A percentile compares a stretch with the other conserved stretches of the same genome.
Evolutionary conservation across 345 rosid species (phyloP).

Genomic region (Eucalyptus regnans): DNA sequence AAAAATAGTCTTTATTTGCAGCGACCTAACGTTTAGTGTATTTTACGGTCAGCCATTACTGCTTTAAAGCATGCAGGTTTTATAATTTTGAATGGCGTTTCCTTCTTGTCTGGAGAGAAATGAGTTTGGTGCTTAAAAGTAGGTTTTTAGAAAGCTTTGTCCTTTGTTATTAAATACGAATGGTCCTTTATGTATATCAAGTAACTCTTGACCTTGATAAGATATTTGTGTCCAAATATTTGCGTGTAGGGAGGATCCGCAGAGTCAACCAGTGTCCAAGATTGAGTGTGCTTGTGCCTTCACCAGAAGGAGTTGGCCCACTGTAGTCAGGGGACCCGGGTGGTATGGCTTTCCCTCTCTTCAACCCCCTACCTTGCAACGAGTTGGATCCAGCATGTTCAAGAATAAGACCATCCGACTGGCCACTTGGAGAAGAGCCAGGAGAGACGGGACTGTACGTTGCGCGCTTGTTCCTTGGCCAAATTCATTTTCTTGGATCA

Average conservation of each 20-base stretch:
- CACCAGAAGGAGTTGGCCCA: too few relatives aligned
- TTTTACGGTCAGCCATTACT: background rate
- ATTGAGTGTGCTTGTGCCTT: too few relatives aligned
- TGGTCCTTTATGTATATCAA: background rate
- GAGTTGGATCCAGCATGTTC: too few relatives aligned
- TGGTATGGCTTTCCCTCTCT: too few relatives aligned
- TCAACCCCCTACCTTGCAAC: too few relatives aligned
- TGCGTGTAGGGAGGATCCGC: conserved; percentile 48
- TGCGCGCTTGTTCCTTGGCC: too few relatives aligned
- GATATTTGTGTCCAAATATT: conserved; percentile 53
- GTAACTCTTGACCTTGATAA: background rate
- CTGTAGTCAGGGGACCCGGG: too few relatives aligned
- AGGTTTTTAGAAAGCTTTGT: background rate
- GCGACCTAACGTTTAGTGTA: background rate
- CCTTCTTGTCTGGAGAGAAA: background rate
- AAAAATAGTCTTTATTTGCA: background rate
- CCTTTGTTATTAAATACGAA: background rate
- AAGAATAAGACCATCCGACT: too few relatives aligned
- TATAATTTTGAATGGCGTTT: background rate
- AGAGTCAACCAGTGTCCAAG: too few relatives aligned
- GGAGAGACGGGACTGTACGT: too few relatives aligned
- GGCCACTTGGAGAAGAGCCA: too few relatives aligned
- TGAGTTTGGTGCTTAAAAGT: background rate
- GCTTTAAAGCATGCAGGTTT: background rate
- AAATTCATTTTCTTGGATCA: too few relatives aligned